These are phyloP conservation scores for Epichloe bromicola DNA, from an alignment of 2,329 filamentous ascomycete species.

Conservation along the genomic window DNA sequence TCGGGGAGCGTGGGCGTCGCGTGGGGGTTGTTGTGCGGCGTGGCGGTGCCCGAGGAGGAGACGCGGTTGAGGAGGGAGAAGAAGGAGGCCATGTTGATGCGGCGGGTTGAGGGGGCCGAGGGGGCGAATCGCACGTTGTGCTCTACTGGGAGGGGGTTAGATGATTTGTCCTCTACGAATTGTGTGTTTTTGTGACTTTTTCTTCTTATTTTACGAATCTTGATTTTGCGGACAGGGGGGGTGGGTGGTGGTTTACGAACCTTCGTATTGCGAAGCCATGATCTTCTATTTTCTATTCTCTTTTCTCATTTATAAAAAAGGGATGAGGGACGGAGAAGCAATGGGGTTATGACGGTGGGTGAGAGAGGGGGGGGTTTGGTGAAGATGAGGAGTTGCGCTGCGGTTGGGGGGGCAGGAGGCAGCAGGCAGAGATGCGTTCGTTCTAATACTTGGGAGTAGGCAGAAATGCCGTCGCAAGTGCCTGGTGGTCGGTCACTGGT, in stretches of 20 bases:
- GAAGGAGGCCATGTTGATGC: slow-evolving; percentile 52
- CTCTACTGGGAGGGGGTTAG: slow-evolving; percentile 35
- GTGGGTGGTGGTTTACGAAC: slow-evolving; percentile 11
- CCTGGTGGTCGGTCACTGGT: no score
- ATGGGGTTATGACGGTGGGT: background rate
- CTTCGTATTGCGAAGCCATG: slow-evolving; percentile 45
- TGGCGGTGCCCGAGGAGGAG: slow-evolving; percentile 21
- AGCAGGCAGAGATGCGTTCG: no score
- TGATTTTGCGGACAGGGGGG: background rate
- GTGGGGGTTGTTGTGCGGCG: slow-evolving; percentile 39
- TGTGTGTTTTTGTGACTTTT: background rate
- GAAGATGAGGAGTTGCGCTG: background rate
- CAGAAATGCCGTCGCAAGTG: background rate
- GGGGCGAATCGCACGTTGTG: slow-evolving; percentile 43
- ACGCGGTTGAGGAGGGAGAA: slow-evolving; percentile 43
- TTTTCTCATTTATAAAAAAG: background rate
- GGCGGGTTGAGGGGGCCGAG: slow-evolving; percentile 31
- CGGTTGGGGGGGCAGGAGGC: background rate
- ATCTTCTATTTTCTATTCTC: no score
- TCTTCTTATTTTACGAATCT: background rate
- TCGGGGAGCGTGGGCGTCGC: slow-evolving; percentile 48
- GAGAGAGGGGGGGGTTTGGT: background rate
- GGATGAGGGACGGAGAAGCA: background rate
- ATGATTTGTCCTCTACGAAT: background rate
- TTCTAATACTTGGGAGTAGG: background rate